Percentiles rank a stretch among this genome's conserved stretches.
These are phyloP conservation scores for Calocera viscosa DNA, from an alignment of 768 basidiomycete genomes.

Conservation along the genomic window DNA sequence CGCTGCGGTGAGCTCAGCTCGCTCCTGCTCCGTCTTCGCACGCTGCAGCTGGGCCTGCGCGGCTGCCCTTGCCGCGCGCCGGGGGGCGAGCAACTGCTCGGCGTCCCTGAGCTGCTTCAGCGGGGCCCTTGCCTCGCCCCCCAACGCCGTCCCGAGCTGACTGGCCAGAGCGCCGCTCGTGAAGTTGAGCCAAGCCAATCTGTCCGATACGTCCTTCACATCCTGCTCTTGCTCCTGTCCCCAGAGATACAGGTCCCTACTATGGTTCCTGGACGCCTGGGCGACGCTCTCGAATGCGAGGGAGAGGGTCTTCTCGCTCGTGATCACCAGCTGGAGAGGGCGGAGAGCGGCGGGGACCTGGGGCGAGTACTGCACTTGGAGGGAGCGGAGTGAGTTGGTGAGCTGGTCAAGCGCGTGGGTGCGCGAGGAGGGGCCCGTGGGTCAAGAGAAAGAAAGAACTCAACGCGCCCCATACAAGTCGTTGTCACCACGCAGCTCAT, in stretches of 20 bases:
- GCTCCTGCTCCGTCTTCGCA: conserved; percentile 32
- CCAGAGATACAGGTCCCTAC: conserved; percentile 80
- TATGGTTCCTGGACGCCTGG: conserved; percentile 55
- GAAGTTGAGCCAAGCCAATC: conserved; percentile 71
- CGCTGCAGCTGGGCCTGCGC: conserved; percentile 33
- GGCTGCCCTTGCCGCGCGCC: conserved; percentile 46
- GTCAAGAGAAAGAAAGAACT: too few species aligned
- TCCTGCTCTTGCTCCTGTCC: conserved; percentile 60
- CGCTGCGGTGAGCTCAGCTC: conserved; percentile 57
- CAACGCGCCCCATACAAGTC: too few species aligned
- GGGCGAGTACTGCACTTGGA: conserved; percentile 61
- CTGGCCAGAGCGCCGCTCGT: conserved; percentile 55
- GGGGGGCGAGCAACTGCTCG: conserved; percentile 48
- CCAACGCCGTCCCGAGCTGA: conserved; percentile 46
- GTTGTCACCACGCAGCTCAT: too few species aligned
- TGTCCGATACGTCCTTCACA: conserved; percentile 60
- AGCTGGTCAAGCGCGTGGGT: background rate
- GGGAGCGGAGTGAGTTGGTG: conserved; percentile 49
- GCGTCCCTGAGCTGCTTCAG: conserved; percentile 62
- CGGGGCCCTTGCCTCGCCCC: conserved; percentile 41
- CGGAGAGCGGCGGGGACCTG: conserved; percentile 12
- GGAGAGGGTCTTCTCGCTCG: conserved; percentile 61
- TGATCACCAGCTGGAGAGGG: conserved; percentile 59
- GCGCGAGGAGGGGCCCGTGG: background rate
- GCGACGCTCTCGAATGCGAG: conserved; percentile 58